Evolutionary conservation across 139 green algal genomes (phyloP).

Genomic region (Asterochloris sp.): DNA sequence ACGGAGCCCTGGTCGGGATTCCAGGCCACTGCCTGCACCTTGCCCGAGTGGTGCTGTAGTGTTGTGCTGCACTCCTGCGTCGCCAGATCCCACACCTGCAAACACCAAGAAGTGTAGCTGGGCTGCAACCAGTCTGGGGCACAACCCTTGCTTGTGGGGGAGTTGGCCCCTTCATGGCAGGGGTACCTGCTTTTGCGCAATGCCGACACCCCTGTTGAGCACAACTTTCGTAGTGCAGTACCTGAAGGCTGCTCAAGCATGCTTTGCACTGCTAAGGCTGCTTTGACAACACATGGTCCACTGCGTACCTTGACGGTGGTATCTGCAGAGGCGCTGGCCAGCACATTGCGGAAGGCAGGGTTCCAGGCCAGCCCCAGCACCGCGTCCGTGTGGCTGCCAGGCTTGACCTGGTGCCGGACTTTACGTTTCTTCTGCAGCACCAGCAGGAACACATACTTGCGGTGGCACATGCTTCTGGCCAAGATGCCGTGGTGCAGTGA

Average conservation of each 20-base stretch:
- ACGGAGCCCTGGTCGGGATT: conserved; percentile 82
- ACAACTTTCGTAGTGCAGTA: too few species aligned
- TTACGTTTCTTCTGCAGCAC: conserved; percentile 23
- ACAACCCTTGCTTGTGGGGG: background rate
- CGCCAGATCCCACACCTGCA: conserved; percentile 71
- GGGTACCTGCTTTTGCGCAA: too few species aligned
- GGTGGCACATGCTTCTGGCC: background rate
- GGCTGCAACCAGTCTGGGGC: background rate
- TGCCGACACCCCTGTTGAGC: too few species aligned
- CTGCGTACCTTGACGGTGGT: conserved; percentile 72
- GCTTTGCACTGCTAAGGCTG: too few species aligned
- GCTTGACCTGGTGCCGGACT: background rate
- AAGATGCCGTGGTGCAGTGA: too few species aligned
- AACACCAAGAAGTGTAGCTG: background rate
- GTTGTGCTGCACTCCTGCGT: conserved; percentile 64
- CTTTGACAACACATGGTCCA: too few species aligned
- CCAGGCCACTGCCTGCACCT: conserved; percentile 95
- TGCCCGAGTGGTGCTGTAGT: conserved; percentile 83
- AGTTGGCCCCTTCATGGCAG: background rate
- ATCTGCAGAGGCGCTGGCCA: conserved; percentile 85
- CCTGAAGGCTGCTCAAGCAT: too few species aligned
- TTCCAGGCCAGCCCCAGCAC: conserved; percentile 95
- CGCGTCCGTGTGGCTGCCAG: conserved; percentile 83
- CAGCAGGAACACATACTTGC: background rate
- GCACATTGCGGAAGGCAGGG: conserved; percentile 78